Evolutionary conservation across 345 rosid genomes (phyloP).

Genomic region (Punica granatum): DNA sequence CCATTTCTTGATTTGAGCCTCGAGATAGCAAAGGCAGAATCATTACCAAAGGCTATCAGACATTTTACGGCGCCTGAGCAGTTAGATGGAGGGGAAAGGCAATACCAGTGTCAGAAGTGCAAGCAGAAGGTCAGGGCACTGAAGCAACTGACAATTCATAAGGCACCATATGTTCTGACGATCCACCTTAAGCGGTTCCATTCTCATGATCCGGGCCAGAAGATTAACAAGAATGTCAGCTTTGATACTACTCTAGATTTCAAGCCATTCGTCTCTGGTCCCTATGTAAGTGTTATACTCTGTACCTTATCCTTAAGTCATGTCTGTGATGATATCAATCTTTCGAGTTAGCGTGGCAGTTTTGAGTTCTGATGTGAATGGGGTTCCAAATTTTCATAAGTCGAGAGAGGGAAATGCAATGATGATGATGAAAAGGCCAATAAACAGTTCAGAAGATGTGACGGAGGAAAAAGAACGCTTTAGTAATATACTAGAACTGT

Average conservation of each 20-base stretch:
- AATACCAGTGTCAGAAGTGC: conserved; percentile 83
- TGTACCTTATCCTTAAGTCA: not conserved
- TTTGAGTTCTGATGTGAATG: no score
- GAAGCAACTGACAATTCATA: conserved; percentile 80
- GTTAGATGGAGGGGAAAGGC: conserved; percentile 85
- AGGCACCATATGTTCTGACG: conserved; percentile 79
- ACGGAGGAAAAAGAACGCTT: no score
- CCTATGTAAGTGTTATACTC: conserved; percentile 48
- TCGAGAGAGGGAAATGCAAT: no score
- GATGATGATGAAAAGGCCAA: no score
- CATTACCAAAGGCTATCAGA: conserved; percentile 58
- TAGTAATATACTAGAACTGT: not conserved
- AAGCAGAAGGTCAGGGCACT: conserved; percentile 78
- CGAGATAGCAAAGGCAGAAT: conserved; percentile 74
- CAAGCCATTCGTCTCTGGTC: conserved; percentile 73
- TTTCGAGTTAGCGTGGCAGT: no score
- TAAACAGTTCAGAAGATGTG: no score
- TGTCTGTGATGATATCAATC: not conserved
- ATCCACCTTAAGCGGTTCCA: conserved; percentile 88
- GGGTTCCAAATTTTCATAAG: no score
- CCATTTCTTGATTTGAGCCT: conserved; percentile 92
- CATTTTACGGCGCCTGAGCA: conserved; percentile 72
- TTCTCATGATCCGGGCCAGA: conserved; percentile 61
- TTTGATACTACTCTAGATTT: conserved; percentile 62
- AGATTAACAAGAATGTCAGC: conserved; percentile 64